These are phyloP conservation scores for Coelastrella sp. DNA, from an alignment of 139 green algal genomes.

Conservation along the genomic window DNA sequence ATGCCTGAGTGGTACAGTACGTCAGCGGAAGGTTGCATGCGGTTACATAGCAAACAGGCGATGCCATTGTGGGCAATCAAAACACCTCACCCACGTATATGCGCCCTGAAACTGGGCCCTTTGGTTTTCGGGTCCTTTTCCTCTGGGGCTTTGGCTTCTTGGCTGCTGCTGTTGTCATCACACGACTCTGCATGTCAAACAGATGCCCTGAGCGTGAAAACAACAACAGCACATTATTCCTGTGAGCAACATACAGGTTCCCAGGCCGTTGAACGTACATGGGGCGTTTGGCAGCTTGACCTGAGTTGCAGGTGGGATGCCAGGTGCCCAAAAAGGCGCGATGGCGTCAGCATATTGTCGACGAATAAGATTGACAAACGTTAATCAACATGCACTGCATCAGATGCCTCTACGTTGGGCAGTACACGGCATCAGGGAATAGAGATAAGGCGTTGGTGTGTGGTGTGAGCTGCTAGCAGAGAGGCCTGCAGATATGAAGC, in stretches of 20 bases:
- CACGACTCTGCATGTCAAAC: not conserved
- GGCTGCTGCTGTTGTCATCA: constrained; percentile 25
- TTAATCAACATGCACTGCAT: too few species aligned
- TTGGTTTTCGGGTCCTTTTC: constrained; percentile 30
- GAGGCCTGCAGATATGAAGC: too few species aligned
- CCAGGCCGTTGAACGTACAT: not conserved
- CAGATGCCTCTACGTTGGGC: too few species aligned
- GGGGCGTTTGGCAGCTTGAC: not conserved
- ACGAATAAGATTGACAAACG: not conserved
- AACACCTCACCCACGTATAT: constrained; percentile 2
- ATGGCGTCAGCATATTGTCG: not conserved
- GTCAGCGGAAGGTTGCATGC: not conserved
- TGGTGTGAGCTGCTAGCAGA: too few species aligned
- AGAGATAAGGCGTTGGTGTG: too few species aligned
- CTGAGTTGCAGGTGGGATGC: not conserved
- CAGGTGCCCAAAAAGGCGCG: not conserved
- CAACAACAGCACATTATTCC: not conserved
- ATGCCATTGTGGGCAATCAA: not conserved
- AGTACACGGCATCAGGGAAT: too few species aligned
- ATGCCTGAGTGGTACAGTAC: not conserved
- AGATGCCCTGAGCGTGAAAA: not conserved
- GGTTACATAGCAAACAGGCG: not conserved
- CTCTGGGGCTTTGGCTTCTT: constrained; percentile 39
- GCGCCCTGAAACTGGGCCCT: not conserved
- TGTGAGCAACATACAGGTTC: too few species aligned